Base-by-base conservation (phyloP, 352 stramenopile genomes). In the Globisporangium acanthophoron region DNA sequence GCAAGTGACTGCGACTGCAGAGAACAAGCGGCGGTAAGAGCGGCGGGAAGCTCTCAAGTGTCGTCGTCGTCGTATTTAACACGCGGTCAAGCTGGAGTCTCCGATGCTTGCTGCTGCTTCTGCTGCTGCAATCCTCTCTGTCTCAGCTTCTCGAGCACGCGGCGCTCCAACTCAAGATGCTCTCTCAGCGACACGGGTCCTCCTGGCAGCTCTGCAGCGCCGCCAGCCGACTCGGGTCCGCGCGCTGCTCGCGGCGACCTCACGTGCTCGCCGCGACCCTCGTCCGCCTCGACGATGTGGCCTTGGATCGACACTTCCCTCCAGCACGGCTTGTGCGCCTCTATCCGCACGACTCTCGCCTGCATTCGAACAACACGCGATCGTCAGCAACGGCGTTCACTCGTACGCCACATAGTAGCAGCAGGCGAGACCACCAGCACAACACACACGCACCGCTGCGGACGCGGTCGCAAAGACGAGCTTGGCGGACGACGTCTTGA, bases 301-400 rank as follows among this genome's bases (percentile, higher is more conserved):
- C 84, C 81, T 52, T 88, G 70, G 43, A 94, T 73, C 52, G 73
- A 85, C 1, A 92, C 80, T 66, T 83, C 75, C 55, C 76, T 69
- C 84, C 84, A 94, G 51, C 68, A 74, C 0, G 58, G 13, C 51
- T 86, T 89, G 67, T 94, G 84, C 24, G 60, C 84, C 71, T 92
- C 84, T 59, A 89, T 54, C 9, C 79, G 78, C 11, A 90, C 81
- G 8, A 74, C 72, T 57, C 73, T 71, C 5, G 77, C 76, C 74
- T 84, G 54, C n/a, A 46, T 11, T 21, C n/a, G n/a, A 58, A 47
- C 8, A 5, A 12, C 44, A 59, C 1, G 11, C 3, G 35, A n/a
- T 7, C 18, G n/a, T 31, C 18, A 45, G 3, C 27, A 50, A 41
- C 24, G 13, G 29, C 11, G n/a, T 16, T 18, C 20, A 16, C 24